Conservation (phyloP, 345 rosid species). For the Erucastrum elatum region DNA sequence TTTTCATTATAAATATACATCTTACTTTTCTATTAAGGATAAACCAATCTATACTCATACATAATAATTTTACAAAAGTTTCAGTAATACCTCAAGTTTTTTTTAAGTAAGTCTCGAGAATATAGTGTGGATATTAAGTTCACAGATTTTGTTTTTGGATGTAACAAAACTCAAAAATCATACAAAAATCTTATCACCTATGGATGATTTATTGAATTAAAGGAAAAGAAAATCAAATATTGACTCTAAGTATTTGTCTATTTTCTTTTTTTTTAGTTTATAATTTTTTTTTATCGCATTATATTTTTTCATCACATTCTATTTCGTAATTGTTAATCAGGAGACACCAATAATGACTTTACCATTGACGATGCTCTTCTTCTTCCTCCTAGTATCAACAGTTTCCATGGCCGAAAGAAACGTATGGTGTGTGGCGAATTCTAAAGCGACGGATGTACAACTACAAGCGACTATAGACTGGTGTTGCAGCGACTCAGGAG, state of each 20-base stretch:
- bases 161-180: no score
- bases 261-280: no score
- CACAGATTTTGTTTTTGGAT: not conserved
- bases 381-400: conserved; percentile 4
- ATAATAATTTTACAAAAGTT: not conserved
- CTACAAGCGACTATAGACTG: conserved; percentile 22
- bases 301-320: not conserved
- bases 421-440: conserved; percentile 21
- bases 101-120: not conserved
- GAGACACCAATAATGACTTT: not conserved
- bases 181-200: not conserved
- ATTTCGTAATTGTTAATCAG: no score
- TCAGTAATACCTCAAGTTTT: not conserved
- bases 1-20: not conserved
- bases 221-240: no score
- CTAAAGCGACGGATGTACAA: not conserved
- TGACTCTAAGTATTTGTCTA: not conserved
- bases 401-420: not conserved
- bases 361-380: not conserved
- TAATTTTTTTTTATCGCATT: no score
- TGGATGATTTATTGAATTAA: not conserved
- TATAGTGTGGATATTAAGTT: no score
- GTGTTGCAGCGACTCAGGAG: conserved; percentile 21
- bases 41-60: not conserved
- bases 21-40: no score